A percentile compares a stretch with the other conserved stretches of the same genome.
Evolutionary conservation across 306 rosid species (phyloP).

Genomic region (Hylodesmum podocarpum): DNA sequence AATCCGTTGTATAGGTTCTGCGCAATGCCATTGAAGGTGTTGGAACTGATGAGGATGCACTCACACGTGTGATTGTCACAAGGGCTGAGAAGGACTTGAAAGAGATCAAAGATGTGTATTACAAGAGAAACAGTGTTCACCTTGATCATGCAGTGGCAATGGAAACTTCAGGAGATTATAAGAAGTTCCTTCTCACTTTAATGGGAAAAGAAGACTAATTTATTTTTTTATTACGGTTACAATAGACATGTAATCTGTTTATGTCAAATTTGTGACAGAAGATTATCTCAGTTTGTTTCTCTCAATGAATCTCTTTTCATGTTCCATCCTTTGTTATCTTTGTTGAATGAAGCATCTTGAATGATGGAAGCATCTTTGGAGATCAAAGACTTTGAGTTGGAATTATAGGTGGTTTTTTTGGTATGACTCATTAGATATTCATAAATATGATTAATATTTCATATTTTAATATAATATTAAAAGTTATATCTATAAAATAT

Average conservation of each 20-base stretch:
- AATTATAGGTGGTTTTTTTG: too few relatives aligned
- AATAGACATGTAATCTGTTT: background rate
- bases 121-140: conserved; percentile 71
- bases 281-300: background rate
- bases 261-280: background rate
- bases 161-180: conserved; percentile 72
- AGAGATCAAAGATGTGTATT: conserved; percentile 61
- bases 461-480: too few relatives aligned
- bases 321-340: background rate
- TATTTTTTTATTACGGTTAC: background rate
- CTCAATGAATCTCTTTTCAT: background rate
- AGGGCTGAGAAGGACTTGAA: conserved; percentile 85
- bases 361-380: background rate
- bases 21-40: conserved; percentile 55
- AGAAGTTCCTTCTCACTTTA: conserved; percentile 66
- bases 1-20: conserved; percentile 38
- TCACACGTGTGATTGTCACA: conserved; percentile 72
- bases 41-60: conserved; percentile 68
- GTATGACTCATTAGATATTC: too few relatives aligned
- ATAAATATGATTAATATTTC: too few relatives aligned
- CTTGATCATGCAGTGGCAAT: conserved; percentile 68
- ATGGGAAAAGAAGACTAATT: conserved; percentile 51
- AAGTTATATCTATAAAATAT: too few relatives aligned
- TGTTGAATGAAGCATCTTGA: background rate
- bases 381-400: too few relatives aligned